phyloP scores from a whole-genome alignment of 208 protist genomes.

The Leishmania gerbilli region DNA sequence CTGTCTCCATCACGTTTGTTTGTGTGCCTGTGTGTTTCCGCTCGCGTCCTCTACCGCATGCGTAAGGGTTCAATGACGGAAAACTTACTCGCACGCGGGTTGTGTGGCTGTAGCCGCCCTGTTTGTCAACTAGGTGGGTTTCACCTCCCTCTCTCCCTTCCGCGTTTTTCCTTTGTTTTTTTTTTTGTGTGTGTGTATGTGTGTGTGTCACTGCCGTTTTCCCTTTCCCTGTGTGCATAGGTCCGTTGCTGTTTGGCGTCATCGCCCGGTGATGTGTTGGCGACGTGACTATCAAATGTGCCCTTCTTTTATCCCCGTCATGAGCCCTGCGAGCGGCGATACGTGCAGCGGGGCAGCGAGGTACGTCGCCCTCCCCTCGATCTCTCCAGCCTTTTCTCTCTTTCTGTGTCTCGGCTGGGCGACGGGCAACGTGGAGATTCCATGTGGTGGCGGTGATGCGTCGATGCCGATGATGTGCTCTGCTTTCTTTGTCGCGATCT shows the following conservation, averaged over 20 bases:
- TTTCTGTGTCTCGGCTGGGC: background rate
- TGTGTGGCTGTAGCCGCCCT: background rate
- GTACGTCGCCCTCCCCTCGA: background rate
- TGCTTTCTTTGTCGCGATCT: background rate
- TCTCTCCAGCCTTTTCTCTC: background rate
- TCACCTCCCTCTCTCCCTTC: background rate
- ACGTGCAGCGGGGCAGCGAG: background rate
- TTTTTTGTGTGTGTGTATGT: no score
- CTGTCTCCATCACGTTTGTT: background rate
- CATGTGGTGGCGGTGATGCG: background rate
- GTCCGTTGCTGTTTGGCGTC: background rate
- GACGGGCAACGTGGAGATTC: background rate
- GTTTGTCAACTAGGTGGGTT: background rate
- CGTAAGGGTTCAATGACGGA: background rate
- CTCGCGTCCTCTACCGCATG: background rate
- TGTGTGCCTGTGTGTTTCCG: background rate
- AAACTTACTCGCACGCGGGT: background rate
- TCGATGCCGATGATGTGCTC: background rate
- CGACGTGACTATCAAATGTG: background rate
- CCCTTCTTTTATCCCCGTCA: background rate
- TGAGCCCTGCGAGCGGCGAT: background rate
- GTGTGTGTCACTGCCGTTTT: background rate
- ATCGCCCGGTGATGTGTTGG: background rate
- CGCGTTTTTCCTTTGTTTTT: background rate
- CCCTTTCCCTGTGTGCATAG: background rate